A percentile compares a stretch with the other conserved stretches of the same genome.
phyloP scores from a whole-genome alignment of 805 yeast species.

The Saitoella complicata region DNA sequence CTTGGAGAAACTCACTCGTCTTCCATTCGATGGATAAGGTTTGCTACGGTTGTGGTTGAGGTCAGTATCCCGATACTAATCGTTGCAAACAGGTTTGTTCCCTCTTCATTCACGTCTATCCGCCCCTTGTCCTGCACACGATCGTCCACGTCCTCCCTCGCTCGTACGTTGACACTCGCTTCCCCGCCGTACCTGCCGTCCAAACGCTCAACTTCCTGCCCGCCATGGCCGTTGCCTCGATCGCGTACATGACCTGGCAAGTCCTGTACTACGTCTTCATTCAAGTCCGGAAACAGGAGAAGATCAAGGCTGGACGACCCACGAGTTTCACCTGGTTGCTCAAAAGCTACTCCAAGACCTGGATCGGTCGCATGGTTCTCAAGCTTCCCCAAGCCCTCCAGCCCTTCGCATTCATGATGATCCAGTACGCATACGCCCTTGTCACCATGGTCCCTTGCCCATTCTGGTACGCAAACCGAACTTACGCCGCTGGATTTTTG shows the following conservation, averaged over 20 bases:
- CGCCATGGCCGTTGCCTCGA: slow-evolving; percentile 63
- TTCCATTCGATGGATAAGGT: slow-evolving; percentile 31
- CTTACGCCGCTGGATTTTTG: slow-evolving; percentile 52
- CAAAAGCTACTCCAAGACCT: slow-evolving; percentile 39
- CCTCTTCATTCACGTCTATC: slow-evolving; percentile 67
- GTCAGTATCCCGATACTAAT: no score
- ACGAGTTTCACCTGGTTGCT: slow-evolving; percentile 80
- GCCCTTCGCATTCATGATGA: slow-evolving; percentile 67
- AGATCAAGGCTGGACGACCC: slow-evolving; percentile 70
- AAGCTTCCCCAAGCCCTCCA: slow-evolving; percentile 72
- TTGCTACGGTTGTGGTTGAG: no score
- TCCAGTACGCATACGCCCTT: slow-evolving; percentile 77
- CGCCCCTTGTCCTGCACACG: slow-evolving; percentile 75
- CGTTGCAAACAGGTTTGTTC: no score
- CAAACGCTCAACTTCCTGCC: slow-evolving; percentile 55
- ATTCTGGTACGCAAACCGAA: slow-evolving; percentile 60
- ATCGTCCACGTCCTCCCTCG: slow-evolving; percentile 61
- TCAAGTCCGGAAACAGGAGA: slow-evolving; percentile 59
- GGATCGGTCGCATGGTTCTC: slow-evolving; percentile 64
- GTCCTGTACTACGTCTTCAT: slow-evolving; percentile 78
- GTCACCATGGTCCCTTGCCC: slow-evolving; percentile 81
- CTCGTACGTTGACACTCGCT: slow-evolving; percentile 36
- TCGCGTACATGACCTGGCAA: slow-evolving; percentile 83
- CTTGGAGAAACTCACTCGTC: slow-evolving; percentile 90
- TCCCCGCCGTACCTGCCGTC: slow-evolving; percentile 63